A percentile compares a stretch with the other conserved stretches of the same genome.
Conservation (phyloP, 2,329 filamentous ascomycete species). For the Alternaria arborescens region DNA sequence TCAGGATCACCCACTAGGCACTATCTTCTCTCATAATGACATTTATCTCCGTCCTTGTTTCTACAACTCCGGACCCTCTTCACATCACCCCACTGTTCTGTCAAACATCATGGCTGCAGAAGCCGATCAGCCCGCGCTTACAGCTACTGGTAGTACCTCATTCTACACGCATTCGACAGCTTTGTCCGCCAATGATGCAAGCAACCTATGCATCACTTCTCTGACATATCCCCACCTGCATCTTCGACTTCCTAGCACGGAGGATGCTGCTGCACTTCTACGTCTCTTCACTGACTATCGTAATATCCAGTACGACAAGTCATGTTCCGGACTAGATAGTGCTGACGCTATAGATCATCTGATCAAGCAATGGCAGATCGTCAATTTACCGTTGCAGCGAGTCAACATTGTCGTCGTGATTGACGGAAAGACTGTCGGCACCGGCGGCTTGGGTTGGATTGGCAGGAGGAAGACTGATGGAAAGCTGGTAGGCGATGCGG, state of each 20-base stretch:
- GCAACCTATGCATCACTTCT: not conserved
- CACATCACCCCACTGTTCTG: too few species aligned
- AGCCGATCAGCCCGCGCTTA: not conserved
- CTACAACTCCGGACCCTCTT: not conserved
- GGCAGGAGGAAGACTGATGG: not conserved
- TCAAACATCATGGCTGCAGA: not conserved
- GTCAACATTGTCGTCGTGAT: not conserved
- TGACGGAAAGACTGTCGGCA: not conserved
- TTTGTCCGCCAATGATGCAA: not conserved
- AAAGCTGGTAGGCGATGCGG: slow-evolving; percentile 3
- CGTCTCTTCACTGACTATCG: not conserved
- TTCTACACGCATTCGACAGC: not conserved
- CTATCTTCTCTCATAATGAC: not conserved
- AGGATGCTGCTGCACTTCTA: not conserved
- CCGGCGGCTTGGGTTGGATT: not conserved
- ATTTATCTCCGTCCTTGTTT: not conserved
- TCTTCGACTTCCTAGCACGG: not conserved
- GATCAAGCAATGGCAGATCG: not conserved
- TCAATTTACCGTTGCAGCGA: not conserved
- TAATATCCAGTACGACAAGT: not conserved
- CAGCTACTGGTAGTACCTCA: not conserved
- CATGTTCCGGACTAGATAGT: not conserved
- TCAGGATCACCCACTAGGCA: not conserved
- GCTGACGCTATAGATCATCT: not conserved
- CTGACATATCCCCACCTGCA: not conserved